Base-by-base conservation (phyloP, 345 rosid species). In the Euphorbia lathyris region DNA sequence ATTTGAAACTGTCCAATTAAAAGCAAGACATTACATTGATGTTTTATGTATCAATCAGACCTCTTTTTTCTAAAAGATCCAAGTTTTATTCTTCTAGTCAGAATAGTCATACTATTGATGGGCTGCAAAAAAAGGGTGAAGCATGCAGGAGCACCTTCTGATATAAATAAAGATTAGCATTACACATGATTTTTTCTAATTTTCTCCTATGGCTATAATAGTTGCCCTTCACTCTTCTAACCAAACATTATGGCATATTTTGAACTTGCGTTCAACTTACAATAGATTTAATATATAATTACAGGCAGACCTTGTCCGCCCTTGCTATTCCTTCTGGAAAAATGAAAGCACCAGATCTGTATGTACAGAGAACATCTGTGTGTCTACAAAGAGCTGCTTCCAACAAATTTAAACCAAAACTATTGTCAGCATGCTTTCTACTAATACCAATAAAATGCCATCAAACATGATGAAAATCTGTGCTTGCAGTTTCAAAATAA, bases 291-390 rank as follows among this genome's bases (percentile, higher is more conserved):
- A 34, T 34, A 34, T 53, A 72, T 34, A 42, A 59, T 14, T 52
- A 20, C 25, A 48, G 55, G 68, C 67, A 69, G 63, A 64, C 55
- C 63, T 65, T 38, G 26, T 59, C 30, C 52, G 47, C 58, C 36
- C 4, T 65, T 60, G 32, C 85, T 86, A 91, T 67, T 91, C 92
- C 89, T 91, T 94, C 86, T 94, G 98, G 79, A 87, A 82, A 76
- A 85, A 91, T 20, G 98, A 91, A 67, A 88, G 98, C 66, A 87
- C 90, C 17, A 86, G 90, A 87, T 94, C 97, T 51, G 98, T 94
- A 73, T 90, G 97, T 76, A 91, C 96, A 63, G 97, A 87, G 87
- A 94, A 94, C 80, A 91, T 93, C 74, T 94, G 98, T 12, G 98
- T 94, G 74, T 91, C 98, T 84, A 88, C 82, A 32, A 91, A 91